These are phyloP conservation scores for Lagenidium sp. DNA, from an alignment of 352 stramenopile genomes.

Conservation along the genomic window DNA sequence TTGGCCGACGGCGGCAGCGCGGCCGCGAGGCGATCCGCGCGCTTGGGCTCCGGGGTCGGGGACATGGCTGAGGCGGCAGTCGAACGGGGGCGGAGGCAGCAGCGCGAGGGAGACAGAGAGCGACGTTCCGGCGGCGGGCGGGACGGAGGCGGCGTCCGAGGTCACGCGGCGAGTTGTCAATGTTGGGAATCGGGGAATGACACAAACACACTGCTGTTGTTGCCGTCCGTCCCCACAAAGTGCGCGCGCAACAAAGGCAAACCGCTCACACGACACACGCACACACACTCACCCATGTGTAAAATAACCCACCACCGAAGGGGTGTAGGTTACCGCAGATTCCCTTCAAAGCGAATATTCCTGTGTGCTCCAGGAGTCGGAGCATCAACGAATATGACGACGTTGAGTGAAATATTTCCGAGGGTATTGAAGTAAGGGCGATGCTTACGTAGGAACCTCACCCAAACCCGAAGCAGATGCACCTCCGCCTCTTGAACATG, in stretches of 20 bases:
- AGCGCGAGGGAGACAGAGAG: not conserved
- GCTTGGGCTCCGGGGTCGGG: not conserved
- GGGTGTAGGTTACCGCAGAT: too few species aligned
- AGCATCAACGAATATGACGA: not conserved
- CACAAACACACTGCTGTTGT: too few species aligned
- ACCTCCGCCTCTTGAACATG: not conserved
- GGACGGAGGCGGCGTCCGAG: too few species aligned
- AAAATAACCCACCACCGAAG: too few species aligned
- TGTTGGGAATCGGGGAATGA: too few species aligned
- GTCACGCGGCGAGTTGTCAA: too few species aligned
- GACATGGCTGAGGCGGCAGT: not conserved
- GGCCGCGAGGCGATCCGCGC: not conserved
- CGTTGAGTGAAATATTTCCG: too few species aligned
- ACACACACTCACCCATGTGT: too few species aligned
- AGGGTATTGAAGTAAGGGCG: not conserved
- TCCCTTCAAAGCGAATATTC: not conserved
- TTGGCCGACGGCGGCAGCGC: not conserved
- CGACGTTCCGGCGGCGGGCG: not conserved
- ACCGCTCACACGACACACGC: too few species aligned
- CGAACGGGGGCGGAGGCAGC: not conserved
- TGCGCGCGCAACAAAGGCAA: too few species aligned
- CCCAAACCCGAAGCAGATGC: not conserved
- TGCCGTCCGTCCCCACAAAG: too few species aligned
- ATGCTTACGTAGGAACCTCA: not conserved
- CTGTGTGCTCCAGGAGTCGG: not conserved